Evolutionary conservation across 805 yeast species (phyloP), one percentile per base, ranked within the genome.

Genomic region (Suhomyces xylopsoci): DNA sequence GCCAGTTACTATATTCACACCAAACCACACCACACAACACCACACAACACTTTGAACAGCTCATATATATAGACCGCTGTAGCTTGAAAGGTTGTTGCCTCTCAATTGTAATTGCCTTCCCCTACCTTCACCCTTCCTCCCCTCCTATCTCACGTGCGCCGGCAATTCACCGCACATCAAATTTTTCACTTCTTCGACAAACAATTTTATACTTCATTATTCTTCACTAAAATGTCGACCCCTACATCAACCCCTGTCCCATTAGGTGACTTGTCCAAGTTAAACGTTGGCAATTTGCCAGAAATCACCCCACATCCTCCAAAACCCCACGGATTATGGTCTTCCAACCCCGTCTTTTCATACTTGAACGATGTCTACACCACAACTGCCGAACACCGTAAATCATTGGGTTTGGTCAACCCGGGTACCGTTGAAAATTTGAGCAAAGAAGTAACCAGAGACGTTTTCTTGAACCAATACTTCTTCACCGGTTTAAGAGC

Each of bases 401-500:
- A 82, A 55, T 83, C 93, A 7, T 79, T 92, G 60, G 90, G 91
- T 52, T 83, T 94, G 69, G 75, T 82, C 62, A 90, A 91, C 76
- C 99, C 99, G 53, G 98, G 98, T 61, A 87, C 97, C 58, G 83
- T 90, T 46, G 74, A 69, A 19, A 61, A 62, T 54, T 58, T 68
- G 52, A 61, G 59, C 55, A 60, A 55, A 42, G 99, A 94, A 76
- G 97, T 91, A 54, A 78, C 92, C 58, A 87, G 92, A 73, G 98
- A 93, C 68, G 97, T 93, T 30, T 90, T 94, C 68, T 80, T 91
- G 63, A 84, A 82, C 66, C 96, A 91, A 68, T 88, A 89, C 77
- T 85, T 87, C 73, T 93, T 93, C 81, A 87, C 96, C 40, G 99
- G 99, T 54, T 81, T 94, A 66, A 88, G 97, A 70, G 99, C 98